Evolutionary conservation across 2,329 filamentous ascomycete genomes (phyloP).

Genomic region (Fusarium verticillioides): DNA sequence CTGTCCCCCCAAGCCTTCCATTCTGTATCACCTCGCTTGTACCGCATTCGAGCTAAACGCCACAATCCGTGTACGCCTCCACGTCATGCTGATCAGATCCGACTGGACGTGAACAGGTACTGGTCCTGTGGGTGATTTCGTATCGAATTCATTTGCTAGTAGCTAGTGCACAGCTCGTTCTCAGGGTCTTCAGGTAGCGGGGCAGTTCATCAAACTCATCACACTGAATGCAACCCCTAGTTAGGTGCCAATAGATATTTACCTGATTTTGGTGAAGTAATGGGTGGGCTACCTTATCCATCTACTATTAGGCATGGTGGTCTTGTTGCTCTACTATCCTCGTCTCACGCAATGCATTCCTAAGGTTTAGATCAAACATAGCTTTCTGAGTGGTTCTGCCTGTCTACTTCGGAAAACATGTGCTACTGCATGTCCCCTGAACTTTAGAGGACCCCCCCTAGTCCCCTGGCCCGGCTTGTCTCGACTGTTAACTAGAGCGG

Average conservation of each 20-base stretch:
- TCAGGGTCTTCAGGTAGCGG: constrained; percentile 28
- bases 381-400: constrained; percentile 1
- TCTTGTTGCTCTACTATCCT: not conserved
- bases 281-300: not conserved
- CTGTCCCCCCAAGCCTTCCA: not conserved
- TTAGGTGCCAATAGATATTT: not conserved
- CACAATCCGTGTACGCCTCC: constrained; percentile 22
- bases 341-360: constrained; percentile 5
- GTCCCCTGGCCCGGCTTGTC: constrained; percentile 12
- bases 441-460: not conserved
- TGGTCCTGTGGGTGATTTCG: not conserved
- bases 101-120: constrained; percentile 2
- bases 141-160: constrained; percentile 7
- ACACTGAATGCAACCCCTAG: constrained; percentile 5
- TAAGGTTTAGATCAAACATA: not conserved
- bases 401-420: constrained; percentile 1
- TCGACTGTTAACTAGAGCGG: constrained; percentile 24
- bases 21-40: not conserved
- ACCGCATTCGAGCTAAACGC: constrained; percentile 3
- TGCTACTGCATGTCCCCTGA: constrained; percentile 1
- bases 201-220: constrained; percentile 11
- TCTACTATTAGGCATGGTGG: not conserved
- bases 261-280: not conserved
- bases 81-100: constrained; percentile 25
- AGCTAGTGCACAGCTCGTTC: constrained; percentile 18